A percentile compares a stretch with the other conserved stretches of the same genome.
phyloP scores from a whole-genome alignment of 352 stramenopile species.

The Globisporangium emineosum region DNA sequence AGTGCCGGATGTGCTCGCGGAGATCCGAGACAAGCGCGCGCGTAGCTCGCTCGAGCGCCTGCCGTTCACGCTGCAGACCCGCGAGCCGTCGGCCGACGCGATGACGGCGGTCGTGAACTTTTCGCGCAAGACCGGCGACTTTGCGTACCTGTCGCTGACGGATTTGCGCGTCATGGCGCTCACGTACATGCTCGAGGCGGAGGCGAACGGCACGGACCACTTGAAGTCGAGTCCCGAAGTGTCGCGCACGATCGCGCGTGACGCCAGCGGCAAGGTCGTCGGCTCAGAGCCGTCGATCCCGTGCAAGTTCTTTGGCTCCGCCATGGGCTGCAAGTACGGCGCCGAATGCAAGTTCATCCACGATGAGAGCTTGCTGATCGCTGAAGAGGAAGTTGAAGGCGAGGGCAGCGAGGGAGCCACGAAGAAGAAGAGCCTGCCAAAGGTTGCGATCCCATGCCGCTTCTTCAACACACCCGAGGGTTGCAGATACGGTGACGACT shows the following conservation, averaged over 20 bases:
- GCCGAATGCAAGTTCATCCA: slow-evolving; percentile 81
- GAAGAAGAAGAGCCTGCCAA: slow-evolving; percentile 29
- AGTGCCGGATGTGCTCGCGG: slow-evolving; percentile 75
- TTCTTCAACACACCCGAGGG: slow-evolving; percentile 75
- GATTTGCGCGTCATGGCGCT: slow-evolving; percentile 87
- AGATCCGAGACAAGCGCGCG: slow-evolving; percentile 83
- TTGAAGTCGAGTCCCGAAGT: slow-evolving; percentile 68
- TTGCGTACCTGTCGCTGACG: slow-evolving; percentile 78
- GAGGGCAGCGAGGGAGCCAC: slow-evolving; percentile 11
- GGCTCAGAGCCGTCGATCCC: slow-evolving; percentile 46
- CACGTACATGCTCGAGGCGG: slow-evolving; percentile 82
- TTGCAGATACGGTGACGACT: slow-evolving; percentile 71
- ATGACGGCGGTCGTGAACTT: slow-evolving; percentile 82
- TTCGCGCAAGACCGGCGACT: slow-evolving; percentile 84
- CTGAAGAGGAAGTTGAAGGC: slow-evolving; percentile 12
- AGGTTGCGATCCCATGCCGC: slow-evolving; percentile 71
- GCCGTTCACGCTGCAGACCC: slow-evolving; percentile 73
- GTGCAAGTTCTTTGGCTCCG: slow-evolving; percentile 79
- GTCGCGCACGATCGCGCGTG: slow-evolving; percentile 61
- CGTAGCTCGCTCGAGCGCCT: slow-evolving; percentile 65
- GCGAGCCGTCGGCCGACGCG: slow-evolving; percentile 76
- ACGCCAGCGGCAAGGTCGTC: slow-evolving; percentile 65
- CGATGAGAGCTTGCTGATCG: slow-evolving; percentile 33
- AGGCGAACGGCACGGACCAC: slow-evolving; percentile 66
- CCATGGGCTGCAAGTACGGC: slow-evolving; percentile 82